Base-by-base conservation (phyloP, 2,329 filamentous ascomycete genomes). In the Tolypocladium endophyticum region DNA sequence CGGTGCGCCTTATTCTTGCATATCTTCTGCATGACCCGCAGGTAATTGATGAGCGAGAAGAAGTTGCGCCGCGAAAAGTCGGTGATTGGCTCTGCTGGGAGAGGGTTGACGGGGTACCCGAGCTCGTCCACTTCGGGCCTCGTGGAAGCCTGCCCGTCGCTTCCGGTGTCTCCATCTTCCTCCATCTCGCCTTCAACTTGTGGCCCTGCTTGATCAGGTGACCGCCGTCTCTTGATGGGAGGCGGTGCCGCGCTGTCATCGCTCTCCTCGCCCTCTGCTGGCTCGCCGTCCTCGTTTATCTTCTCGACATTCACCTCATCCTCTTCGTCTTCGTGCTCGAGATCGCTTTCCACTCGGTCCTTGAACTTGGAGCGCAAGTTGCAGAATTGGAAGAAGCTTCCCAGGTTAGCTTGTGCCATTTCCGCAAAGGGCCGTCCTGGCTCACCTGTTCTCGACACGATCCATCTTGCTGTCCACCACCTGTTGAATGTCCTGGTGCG, bases 11-110 rank as follows among this genome's bases (percentile, higher is more conserved):
- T 97, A 74, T 90, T 84, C 68, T 96, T 95, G 76, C 92, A 97
- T 61, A 97, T 89, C 76, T 99, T 99, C 70, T 99, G 94, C 84
- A 99, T 90, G 61, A 97, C 87, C 64, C 95, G 91, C 25, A 99
- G 81, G 74, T 95, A 93, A 75, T 96, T 97, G 78, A 97, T 97
- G 53, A 89, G 85, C 1, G 91, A 89, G 79, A 96, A 96, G 78
- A 97, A 96, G 72, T 96, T 96, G 67, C 94, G 90, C 74, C 90
- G 91, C 16, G 90, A 96, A 76, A 92, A 97, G 68, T 87, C 86
- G 1, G 90, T 96, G 63, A 97, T 92, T 36, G 91, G 91, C 61
- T 87, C 82, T 2, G 81, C 75, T 0, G 91, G 90, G 9, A 88
- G 78, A 2, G 87, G 82, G 61, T 83, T 83, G 59, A 87, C 82